Conservation (phyloP, 257 asterid species). For the Ilex asprella region DNA sequence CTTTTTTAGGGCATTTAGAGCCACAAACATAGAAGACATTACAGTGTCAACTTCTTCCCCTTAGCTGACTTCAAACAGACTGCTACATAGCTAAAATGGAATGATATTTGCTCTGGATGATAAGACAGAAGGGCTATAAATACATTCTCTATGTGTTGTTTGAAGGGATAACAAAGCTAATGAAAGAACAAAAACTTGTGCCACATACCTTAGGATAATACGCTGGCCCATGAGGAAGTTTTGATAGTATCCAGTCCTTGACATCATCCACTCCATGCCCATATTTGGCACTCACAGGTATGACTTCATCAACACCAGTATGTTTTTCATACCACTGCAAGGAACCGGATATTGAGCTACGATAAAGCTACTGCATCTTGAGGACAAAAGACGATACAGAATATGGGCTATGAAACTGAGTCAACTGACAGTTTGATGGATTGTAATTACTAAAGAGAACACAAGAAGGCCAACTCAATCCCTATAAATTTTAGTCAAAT, state of each 20-base stretch:
- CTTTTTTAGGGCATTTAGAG: no score
- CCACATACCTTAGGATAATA: slow-evolving; percentile 75
- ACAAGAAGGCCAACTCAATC: no score
- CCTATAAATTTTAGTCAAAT: no score
- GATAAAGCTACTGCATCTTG: background rate
- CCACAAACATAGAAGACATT: no score
- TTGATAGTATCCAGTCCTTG: slow-evolving; percentile 91
- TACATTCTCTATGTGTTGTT: no score
- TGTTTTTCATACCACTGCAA: slow-evolving; percentile 94
- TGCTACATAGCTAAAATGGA: no score
- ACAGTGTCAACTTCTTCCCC: no score
- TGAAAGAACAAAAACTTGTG: background rate
- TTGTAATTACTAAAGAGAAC: no score
- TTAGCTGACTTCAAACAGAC: background rate
- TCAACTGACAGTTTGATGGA: no score
- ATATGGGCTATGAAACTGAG: background rate
- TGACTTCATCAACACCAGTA: slow-evolving; percentile 85
- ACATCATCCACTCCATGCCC: slow-evolving; percentile 94
- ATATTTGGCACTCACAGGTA: slow-evolving; percentile 97
- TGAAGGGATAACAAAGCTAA: background rate
- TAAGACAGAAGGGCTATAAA: background rate
- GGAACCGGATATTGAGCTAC: slow-evolving; percentile 6
- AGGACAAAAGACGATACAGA: no score
- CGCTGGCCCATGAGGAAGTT: slow-evolving; percentile 89
- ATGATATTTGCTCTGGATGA: background rate